Base-by-base conservation (phyloP, 225 moss, liverwort and hornwort species). In the Physcomitrium patens region DNA sequence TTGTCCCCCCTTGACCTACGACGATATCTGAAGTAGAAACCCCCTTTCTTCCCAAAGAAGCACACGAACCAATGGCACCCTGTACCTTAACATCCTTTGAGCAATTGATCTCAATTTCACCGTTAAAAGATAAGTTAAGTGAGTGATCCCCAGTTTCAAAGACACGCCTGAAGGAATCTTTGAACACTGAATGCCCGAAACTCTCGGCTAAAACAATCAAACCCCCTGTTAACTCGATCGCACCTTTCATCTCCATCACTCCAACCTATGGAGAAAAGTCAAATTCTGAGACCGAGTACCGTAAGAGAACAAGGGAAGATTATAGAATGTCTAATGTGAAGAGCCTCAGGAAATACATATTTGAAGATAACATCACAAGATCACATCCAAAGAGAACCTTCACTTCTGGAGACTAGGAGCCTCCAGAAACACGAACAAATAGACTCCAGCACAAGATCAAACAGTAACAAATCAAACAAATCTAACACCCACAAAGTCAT, bases 231-330 rank as follows among this genome's bases (percentile, higher is more conserved):
- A 80, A 86, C 79, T 99, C 97, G 46, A 99, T 93, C 43, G 97
- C 94, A 70, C 91, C 86, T 76, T 99, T 99, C 97, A 99, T 99
- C 86, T 99, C 97, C 73, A 94, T 93, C 79, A 99, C 92, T 84
- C 97, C 97, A 69, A 96, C 94, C 96, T 96, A 91, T 55, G 58
- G 2, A 72, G 49, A 60, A 73, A 22, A 51, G 43, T 10, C 26
- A 65, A 68, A 23, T 45, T 52, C 28, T 45, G 66, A 46, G 23
- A 31, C 42, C 79, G 44, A 79, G 79, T 48, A 37, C 7, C 31
- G 31, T 37, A 37, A 37, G 31, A 37, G 13, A 60, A 68, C 60
- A 52, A 20, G 49, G 51, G 22, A 45, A 45, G 52, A 63, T 50
- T 18, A 55, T 12, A 54, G 31, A 37, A 20, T 37, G 24, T 60